These are phyloP conservation scores for Ophiocordyceps unilateralis DNA, from an alignment of 2,329 filamentous ascomycete genomes.

Conservation along the genomic window DNA sequence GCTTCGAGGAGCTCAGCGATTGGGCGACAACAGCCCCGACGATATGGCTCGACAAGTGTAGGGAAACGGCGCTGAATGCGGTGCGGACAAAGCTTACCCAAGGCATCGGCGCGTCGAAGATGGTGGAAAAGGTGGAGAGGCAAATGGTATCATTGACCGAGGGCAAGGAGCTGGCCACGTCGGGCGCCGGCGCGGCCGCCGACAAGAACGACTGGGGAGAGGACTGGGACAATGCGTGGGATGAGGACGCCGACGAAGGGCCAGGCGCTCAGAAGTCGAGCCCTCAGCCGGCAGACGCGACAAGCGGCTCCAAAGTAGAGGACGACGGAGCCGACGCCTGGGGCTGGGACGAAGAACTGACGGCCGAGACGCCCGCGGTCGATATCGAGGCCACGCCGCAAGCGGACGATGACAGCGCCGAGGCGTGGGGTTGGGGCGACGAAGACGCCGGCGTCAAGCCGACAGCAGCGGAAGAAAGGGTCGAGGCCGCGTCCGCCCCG, in stretches of 20 bases:
- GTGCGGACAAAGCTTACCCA: constrained; percentile 51
- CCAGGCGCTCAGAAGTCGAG: constrained; percentile 8
- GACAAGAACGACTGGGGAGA: constrained; percentile 48
- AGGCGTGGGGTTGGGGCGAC: constrained; percentile 78
- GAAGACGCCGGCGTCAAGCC: constrained; percentile 29
- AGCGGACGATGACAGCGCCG: constrained; percentile 33
- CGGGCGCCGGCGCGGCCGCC: constrained; percentile 25
- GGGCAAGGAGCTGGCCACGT: constrained; percentile 45
- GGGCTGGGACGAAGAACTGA: constrained; percentile 61
- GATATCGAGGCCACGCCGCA: constrained; percentile 3
- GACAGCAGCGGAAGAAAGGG: constrained; percentile 4
- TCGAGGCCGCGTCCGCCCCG: constrained; percentile 6
- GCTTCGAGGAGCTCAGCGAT: constrained; percentile 45
- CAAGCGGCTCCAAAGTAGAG: constrained; percentile 7
- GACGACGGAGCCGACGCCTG: constrained; percentile 49
- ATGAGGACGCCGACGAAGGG: constrained; percentile 46
- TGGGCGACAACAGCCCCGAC: constrained; percentile 71
- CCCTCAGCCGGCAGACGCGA: constrained; percentile 4
- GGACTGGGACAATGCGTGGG: constrained; percentile 72
- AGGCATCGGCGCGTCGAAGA: constrained; percentile 48
- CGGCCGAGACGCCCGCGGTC: constrained; percentile 10
- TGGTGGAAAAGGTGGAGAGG: constrained; percentile 72
- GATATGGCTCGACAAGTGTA: constrained; percentile 72
- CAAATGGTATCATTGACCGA: constrained; percentile 54
- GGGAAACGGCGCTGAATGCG: constrained; percentile 60